Conservation (phyloP, 2,329 filamentous ascomycete genomes). For the Pseudocercospora cruenta region DNA sequence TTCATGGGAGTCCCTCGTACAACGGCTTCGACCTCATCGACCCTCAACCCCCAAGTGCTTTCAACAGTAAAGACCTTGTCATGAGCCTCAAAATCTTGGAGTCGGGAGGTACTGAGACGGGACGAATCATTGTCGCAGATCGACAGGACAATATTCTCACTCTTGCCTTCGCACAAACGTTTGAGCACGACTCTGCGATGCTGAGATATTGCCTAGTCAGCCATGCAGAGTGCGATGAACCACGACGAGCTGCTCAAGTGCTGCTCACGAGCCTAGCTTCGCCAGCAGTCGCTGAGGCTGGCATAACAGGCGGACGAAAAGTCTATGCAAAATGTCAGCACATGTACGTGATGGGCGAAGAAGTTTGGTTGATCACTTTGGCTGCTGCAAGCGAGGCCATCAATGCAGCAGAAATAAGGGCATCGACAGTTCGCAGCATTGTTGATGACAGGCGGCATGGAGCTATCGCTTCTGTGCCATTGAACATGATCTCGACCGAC, state of each 20-base stretch:
- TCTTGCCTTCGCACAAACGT: neutral
- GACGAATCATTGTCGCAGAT: neutral
- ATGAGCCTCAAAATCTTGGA: neutral
- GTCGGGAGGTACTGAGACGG: neutral
- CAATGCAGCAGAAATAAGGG: neutral
- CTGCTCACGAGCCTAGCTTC: neutral
- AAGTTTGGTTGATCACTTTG: neutral
- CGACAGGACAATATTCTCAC: neutral
- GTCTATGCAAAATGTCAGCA: neutral
- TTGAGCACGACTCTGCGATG: neutral
- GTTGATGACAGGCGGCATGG: constrained; percentile 2
- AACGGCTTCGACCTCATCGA: neutral
- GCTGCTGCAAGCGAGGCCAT: neutral
- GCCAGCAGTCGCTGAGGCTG: neutral
- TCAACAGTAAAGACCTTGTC: neutral
- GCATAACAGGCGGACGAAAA: neutral
- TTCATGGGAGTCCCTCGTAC: neutral
- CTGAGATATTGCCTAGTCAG: neutral
- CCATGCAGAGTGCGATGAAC: neutral
- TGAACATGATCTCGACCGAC: neutral
- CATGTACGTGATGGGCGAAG: constrained; percentile 5
- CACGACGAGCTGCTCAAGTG: neutral
- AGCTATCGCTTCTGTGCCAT: neutral
- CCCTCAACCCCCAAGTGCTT: neutral
- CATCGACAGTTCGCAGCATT: neutral